Evolutionary conservation across 306 rosid species (phyloP).

Genomic region (Cucurbita pepo): DNA sequence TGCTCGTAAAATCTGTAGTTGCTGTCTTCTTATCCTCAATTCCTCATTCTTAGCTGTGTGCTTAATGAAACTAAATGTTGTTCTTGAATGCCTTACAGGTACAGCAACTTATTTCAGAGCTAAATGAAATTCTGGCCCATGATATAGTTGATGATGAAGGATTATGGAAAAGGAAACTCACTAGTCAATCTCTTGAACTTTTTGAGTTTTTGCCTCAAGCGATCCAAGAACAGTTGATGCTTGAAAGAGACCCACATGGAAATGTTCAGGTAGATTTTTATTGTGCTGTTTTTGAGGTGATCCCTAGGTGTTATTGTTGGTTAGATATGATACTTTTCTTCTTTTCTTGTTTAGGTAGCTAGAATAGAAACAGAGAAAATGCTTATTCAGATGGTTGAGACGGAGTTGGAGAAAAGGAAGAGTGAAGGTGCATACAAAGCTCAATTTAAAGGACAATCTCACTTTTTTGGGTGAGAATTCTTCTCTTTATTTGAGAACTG

Average conservation of each 20-base stretch:
- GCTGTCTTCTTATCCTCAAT: background rate
- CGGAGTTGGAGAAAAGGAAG: constrained; percentile 77
- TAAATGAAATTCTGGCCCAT: constrained; percentile 86
- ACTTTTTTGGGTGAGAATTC: constrained; percentile 79
- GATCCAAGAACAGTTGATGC: constrained; percentile 97
- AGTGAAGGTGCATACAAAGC: constrained; percentile 52
- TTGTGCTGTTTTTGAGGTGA: constrained; percentile 1
- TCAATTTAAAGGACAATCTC: constrained; percentile 77
- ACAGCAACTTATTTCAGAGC: constrained; percentile 81
- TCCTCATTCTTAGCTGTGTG: background rate
- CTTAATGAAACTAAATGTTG: background rate
- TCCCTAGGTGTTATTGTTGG: background rate
- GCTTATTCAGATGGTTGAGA: constrained; percentile 98
- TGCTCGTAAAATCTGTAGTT: constrained; percentile 2
- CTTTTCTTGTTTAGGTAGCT: constrained; percentile 50
- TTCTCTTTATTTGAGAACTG: constrained; percentile 1
- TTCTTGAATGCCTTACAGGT: constrained; percentile 35
- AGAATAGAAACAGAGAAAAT: constrained; percentile 98
- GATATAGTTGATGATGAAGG: constrained; percentile 76
- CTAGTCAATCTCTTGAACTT: constrained; percentile 62
- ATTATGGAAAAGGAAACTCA: constrained; percentile 82
- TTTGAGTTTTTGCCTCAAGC: constrained; percentile 88
- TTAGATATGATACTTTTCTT: background rate
- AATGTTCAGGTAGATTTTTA: constrained; percentile 70
- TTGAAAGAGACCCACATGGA: constrained; percentile 99